Percentiles rank a stretch among this genome's conserved stretches.
These are phyloP conservation scores for Tylopilus vinaceipallidus DNA, from an alignment of 768 basidiomycete genomes.

Conservation along the genomic window DNA sequence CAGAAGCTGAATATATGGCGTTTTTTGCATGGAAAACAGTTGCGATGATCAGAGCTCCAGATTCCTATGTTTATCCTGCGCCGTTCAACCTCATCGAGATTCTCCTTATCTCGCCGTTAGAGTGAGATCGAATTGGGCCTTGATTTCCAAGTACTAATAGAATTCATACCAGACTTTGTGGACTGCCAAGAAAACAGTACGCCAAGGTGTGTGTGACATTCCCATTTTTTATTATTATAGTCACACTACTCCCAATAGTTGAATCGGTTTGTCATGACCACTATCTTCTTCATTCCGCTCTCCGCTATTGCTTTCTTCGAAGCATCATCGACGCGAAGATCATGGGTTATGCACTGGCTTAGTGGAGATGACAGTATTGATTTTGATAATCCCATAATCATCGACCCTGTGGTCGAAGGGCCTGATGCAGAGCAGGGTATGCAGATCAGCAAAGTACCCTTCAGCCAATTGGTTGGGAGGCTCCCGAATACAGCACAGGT, in stretches of 20 bases:
- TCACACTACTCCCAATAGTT: conserved; percentile 40
- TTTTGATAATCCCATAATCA: conserved; percentile 48
- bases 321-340: conserved; percentile 49
- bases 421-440: conserved; percentile 53
- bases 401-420: conserved; percentile 61
- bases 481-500: conserved; percentile 77
- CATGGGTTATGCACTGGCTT: conserved; percentile 73
- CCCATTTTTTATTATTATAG: neutral
- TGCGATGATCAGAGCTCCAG: conserved; percentile 82
- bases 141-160: neutral
- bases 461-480: conserved; percentile 62
- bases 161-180: conserved; percentile 39
- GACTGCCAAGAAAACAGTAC: conserved; percentile 53
- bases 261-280: conserved; percentile 75
- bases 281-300: conserved; percentile 82
- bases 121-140: conserved; percentile 49
- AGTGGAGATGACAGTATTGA: conserved; percentile 55
- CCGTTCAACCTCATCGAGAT: conserved; percentile 90
- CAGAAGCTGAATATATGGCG: conserved; percentile 86
- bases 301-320: conserved; percentile 74
- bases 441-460: conserved; percentile 68
- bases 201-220: conserved; percentile 42
- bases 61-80: conserved; percentile 80
- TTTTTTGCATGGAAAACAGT: conserved; percentile 90
- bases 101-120: conserved; percentile 78